These are phyloP conservation scores for Eimeria praecox DNA, from an alignment of 169 alveolate species.

Conservation along the genomic window DNA sequence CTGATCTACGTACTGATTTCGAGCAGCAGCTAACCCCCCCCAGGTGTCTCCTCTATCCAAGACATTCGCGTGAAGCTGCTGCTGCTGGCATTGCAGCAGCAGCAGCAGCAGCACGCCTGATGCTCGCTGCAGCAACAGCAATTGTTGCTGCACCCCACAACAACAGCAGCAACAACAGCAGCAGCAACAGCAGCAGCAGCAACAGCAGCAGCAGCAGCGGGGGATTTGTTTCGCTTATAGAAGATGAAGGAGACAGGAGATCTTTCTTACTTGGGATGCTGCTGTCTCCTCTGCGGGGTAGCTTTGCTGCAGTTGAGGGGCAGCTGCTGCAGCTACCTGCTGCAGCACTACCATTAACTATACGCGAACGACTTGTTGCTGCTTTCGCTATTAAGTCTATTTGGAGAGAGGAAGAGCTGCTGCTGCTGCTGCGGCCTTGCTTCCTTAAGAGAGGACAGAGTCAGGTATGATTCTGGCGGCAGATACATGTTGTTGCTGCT, in stretches of 20 bases:
- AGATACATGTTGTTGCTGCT: slow-evolving; percentile 34
- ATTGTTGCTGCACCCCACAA: not conserved
- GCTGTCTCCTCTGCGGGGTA: slow-evolving; percentile 56
- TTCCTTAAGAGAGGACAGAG: not conserved
- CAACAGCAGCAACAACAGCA: not conserved
- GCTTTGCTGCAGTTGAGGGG: slow-evolving; percentile 33
- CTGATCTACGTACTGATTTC: slow-evolving; percentile 52
- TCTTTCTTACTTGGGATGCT: slow-evolving; percentile 59
- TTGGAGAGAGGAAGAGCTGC: slow-evolving; percentile 67
- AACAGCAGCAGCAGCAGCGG: slow-evolving; percentile 18
- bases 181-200: not conserved
- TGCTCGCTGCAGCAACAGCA: slow-evolving; percentile 47
- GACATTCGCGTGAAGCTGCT: not conserved
- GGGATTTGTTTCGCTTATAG: not conserved
- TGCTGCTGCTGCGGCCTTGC: slow-evolving; percentile 48
- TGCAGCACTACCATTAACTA: slow-evolving; percentile 22
- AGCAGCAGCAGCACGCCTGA: slow-evolving; percentile 50
- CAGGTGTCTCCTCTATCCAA: slow-evolving; percentile 45
- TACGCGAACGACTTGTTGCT: slow-evolving; percentile 53
- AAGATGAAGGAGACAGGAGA: not conserved
- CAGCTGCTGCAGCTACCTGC: slow-evolving; percentile 69
- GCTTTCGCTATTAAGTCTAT: slow-evolving; percentile 27
- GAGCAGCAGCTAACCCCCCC: slow-evolving; percentile 33
- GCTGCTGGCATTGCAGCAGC: slow-evolving; percentile 44
- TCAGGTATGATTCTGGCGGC: slow-evolving; percentile 7